Evolutionary conservation across 106 monocot genomes (phyloP), one percentile per base, ranked within the genome.

Genomic region (Triglochin maritima): DNA sequence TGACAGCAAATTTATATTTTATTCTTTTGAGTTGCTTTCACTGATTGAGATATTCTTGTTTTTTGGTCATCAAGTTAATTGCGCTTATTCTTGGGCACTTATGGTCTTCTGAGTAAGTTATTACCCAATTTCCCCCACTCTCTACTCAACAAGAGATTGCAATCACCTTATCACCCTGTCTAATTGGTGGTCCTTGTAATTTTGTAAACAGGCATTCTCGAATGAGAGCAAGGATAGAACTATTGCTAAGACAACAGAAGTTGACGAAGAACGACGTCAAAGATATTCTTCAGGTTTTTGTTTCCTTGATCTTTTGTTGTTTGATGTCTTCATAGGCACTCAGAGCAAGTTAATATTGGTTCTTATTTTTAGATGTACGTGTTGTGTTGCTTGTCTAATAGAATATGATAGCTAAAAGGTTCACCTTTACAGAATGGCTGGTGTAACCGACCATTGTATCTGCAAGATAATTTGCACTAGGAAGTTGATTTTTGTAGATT

Each of bases 91-190:
- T 91, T 58, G 96, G 96, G 5, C 90, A 96, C 69, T 65, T 96
- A 6, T 96, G 96, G 96, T 85, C 80, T 53, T 88, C 96, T 67
- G 96, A 86, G 96, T 96, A 86, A 84, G 90, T 73, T 7, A 4
- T 56, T 55, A 4, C 5, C 44, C 53, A 4, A 56, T 3, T 64
- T 44, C 17, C 44, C 52, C 11, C 52, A 8, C 11, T 6, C 7
- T 52, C 11, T 43, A 56, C 52, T 16, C 44, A 3, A 3, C 43
- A 60, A 17, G 29, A 29, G 1, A 29, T 0, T 60, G 15, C 29
- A 29, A 29, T 29, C 29, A 29, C 29, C 29, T 29, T 29, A 29
- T 29, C 1, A 29, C 29, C 29, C 1, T 29, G 1, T 29, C 29
- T 29, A 29, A 29, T 29, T 29, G 29, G 29, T 29, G 29, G 29